Evolutionary conservation across 2,329 filamentous ascomycete species (phyloP), one percentile per base, ranked within the genome.

Genomic region (Phialophora expanda): DNA sequence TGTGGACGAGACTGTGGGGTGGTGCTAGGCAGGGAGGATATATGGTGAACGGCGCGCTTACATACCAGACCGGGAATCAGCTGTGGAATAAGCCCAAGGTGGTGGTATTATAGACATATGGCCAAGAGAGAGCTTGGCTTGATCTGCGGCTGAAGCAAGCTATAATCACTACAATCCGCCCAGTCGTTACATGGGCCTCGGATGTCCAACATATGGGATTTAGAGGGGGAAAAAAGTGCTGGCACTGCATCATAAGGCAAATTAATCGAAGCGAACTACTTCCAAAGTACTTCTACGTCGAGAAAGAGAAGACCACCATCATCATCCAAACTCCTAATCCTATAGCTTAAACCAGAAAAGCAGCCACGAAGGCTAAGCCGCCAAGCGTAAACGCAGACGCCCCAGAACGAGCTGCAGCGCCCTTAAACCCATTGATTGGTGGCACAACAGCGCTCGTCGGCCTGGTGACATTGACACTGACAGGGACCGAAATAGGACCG

Each of bases 21-120:
- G 82, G 84, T 1, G 77, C 84, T 71, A 78, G 77, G 44, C 74
- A 77, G 65, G 80, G 79, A 68, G 86, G 78, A 69, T 77, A 82
- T 70, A 80, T 89, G 81, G 82, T 90, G 2, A 90, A 90, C 77
- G 87, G 87, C 14, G 84, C 85, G 11, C 75, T 86, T 72, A 84
- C 83, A 73, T 78, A 79, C 71, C 72, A 74, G 26, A 74, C 75
- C 57, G 76, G 74, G 4, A 76, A 76, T n/a, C 66, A 70, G 51
- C 67, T 80, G 61, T 69, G 71, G 44, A 80, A 80, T 61, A 74
- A 74, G 30, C 78, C 78, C 11, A 75, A 76, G 55, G 77, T 80
- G 20, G 74, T 81, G 61, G 64, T 72, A 24, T 62, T 79, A 50
- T 77, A 66, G 60, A 59, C 12, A n/a, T 51, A 50, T 5, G 17